Evolutionary conservation across 2,329 filamentous ascomycete genomes (phyloP), one percentile per base, ranked within the genome.

Genomic region (Plectosphaerella cucumerina): DNA sequence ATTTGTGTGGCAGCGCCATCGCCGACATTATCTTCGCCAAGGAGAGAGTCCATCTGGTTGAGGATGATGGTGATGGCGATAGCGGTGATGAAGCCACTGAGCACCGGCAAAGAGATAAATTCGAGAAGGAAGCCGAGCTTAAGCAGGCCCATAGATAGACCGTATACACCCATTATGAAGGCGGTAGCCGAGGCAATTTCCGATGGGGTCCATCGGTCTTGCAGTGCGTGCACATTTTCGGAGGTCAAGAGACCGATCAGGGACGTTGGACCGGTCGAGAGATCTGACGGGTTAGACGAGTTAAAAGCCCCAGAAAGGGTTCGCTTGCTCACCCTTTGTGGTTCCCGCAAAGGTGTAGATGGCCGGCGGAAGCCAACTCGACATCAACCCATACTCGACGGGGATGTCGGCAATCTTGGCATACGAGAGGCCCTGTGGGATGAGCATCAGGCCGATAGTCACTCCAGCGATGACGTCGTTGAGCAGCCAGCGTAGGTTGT

Each of bases 51-150:
- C 50, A 87, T 75, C 61, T 87, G 84, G n/a, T 81, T 82, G 47
- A 85, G 76, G 20, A 81, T 77, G 59, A 87, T 86, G 26, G 81
- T 83, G 45, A 87, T 78, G 21, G 82, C 84, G 1, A 84, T 82
- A 2, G 83, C 82, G 0, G 82, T 84, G 57, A 87, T 84, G 67
- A 86, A 86, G 5, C 84, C 84, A 6, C 74, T 81, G 1, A 87
- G 72, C 2, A 86, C 80, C 0, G 83, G 83, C 1, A 83, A 73
- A 0, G 83, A 85, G 56, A 87, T 80, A 58, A 85, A 86, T 53
- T 87, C 82, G 18, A 87, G 72, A 5, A 86, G 69, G 61, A 85
- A 87, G 1, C 83, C 83, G 5, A 86, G 76, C 48, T 82, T 83
- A 20, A 86, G 70, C 1, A 86, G 69, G 0, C 84, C 84, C 3